These are phyloP conservation scores for Fistulifera pelliculosa DNA, from an alignment of 108 stramenopile species.

Conservation along the genomic window DNA sequence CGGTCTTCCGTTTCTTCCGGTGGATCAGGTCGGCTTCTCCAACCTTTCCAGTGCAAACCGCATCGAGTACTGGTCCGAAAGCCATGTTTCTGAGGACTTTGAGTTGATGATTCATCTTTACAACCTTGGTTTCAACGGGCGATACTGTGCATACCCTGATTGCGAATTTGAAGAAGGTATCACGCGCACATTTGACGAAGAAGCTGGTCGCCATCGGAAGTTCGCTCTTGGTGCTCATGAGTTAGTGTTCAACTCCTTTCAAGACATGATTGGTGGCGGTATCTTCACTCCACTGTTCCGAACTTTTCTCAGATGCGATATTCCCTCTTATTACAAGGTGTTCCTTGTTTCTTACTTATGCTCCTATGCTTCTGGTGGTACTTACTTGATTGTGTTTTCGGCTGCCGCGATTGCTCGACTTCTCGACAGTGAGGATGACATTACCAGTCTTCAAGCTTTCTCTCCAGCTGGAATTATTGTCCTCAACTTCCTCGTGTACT, in stretches of 20 bases:
- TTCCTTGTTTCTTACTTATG: slow-evolving; percentile 39
- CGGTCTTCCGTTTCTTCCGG: slow-evolving; percentile 36
- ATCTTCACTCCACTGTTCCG: slow-evolving; percentile 37
- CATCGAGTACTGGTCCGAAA: slow-evolving; percentile 40
- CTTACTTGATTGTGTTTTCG: slow-evolving; percentile 31
- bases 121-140: slow-evolving; percentile 48
- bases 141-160: slow-evolving; percentile 43
- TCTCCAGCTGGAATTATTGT: slow-evolving; percentile 34
- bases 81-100: slow-evolving; percentile 50
- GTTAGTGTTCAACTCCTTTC: slow-evolving; percentile 44
- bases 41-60: slow-evolving; percentile 27
- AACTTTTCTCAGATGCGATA: slow-evolving; percentile 36
- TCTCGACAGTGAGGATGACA: slow-evolving; percentile 15
- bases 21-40: slow-evolving; percentile 38
- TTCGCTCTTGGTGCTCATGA: slow-evolving; percentile 47
- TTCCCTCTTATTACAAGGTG: slow-evolving; percentile 53
- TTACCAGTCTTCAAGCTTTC: slow-evolving; percentile 21
- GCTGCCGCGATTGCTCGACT: slow-evolving; percentile 27
- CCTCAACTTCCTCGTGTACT: slow-evolving; percentile 31
- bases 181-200: slow-evolving; percentile 54
- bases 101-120: slow-evolving; percentile 53
- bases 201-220: slow-evolving; percentile 51
- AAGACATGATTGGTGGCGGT: slow-evolving; percentile 37
- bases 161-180: slow-evolving; percentile 52
- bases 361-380: slow-evolving; percentile 38